Evolutionary conservation across 805 yeast species (phyloP), one percentile per base, ranked within the genome.

Genomic region (Yarrowia sp.): DNA sequence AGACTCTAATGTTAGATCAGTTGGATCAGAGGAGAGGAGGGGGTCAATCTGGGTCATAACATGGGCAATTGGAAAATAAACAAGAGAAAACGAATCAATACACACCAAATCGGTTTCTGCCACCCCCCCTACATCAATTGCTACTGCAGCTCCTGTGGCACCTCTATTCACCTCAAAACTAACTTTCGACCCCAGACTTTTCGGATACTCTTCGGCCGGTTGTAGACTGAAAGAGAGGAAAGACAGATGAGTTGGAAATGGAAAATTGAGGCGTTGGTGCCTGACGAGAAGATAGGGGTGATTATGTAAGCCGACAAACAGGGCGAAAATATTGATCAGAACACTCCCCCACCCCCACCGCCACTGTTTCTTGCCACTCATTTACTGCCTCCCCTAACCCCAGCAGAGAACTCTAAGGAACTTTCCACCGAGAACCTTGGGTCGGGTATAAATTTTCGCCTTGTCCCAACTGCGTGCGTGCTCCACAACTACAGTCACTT

Each of bases 321-420:
- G 32, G 32, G 7, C 4, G 4, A 26, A 26, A 26, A 26, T 26
- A 26, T 26, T 26, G 1, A 19, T 19, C 19, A 19, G 19, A 19
- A 19, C 19, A 19, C 19, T 19, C 19, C 19, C 19, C 19, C 19
- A 26, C 32, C 32, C 32, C 32, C 32, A 26, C 32, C 32, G 40
- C 40, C 36, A 49, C 14, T 36, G 7, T 2, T 7, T 5, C 7
- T 19, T 16, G 32, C 52, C 16, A 26, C 41, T 2, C 22, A 9
- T 14, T 35, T 22, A 15, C n/a, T 12, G 5, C 40, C 14, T 26
- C 26, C 40, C 65, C 65, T 59, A 59, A 59, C 65, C 65, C 65
- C 42, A n/a, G 67, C 67, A 63, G 67, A 63, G 67, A 63, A 63
- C 55, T 48, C 56, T 63, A 49, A 48, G 67, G 67, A 63, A 63